Evolutionary conservation across 1,284 basidiomycete species (phyloP).

Genomic region (Ganoderma sinense): DNA sequence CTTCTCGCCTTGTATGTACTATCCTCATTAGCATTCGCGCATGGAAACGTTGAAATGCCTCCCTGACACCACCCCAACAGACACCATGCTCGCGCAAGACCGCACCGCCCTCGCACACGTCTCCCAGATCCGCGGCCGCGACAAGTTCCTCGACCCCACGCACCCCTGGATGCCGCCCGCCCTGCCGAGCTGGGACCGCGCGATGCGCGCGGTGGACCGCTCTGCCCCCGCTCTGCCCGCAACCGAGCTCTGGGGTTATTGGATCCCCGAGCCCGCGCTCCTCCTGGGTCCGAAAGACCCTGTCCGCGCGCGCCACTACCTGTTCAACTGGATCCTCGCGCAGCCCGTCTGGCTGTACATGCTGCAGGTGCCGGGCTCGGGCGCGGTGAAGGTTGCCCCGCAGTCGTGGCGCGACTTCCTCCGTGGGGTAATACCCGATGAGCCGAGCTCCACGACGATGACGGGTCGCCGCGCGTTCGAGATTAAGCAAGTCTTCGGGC

Average conservation of each 20-base stretch:
- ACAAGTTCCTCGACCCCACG: slow-evolving; percentile 9
- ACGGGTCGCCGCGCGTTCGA: neutral
- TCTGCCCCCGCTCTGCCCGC: neutral
- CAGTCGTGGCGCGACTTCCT: slow-evolving; percentile 17
- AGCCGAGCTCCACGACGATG: neutral
- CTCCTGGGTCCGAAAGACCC: slow-evolving; percentile 1
- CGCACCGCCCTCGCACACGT: neutral
- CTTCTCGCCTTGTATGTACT: neutral
- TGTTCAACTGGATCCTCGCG: slow-evolving; percentile 11
- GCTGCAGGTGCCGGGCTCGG: neutral
- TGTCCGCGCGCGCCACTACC: slow-evolving; percentile 1
- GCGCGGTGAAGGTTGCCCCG: neutral
- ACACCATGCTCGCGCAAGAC: neutral
- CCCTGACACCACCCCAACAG: neutral
- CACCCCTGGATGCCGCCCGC: slow-evolving; percentile 14
- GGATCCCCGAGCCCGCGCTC: slow-evolving; percentile 17
- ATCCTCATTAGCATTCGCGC: neutral
- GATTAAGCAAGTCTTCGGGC: slow-evolving; percentile 7
- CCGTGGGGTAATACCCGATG: neutral
- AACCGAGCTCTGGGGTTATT: slow-evolving; percentile 12
- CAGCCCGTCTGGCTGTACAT: slow-evolving; percentile 15
- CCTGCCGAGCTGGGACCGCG: slow-evolving; percentile 1
- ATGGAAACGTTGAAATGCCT: neutral
- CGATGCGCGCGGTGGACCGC: slow-evolving; percentile 5
- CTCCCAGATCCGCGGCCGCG: slow-evolving; percentile 3